Percentiles rank a stretch among this genome's conserved stretches.
Conservation (phyloP, 2,329 filamentous ascomycete species). For the Macrophomina pseudophaseolina region DNA sequence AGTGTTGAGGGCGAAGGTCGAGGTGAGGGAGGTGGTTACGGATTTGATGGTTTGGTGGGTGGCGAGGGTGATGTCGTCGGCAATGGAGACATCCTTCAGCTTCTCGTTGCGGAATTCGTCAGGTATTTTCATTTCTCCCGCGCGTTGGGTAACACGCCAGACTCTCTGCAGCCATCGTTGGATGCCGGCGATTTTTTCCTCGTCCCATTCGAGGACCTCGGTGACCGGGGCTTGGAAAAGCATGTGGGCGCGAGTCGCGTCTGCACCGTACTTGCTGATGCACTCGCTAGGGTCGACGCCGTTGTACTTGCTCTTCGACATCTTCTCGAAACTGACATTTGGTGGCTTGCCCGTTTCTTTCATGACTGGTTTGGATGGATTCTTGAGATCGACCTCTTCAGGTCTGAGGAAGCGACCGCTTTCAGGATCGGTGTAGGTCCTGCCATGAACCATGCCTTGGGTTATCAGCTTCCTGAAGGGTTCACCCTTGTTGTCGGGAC, state of each 20-base stretch:
- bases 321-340: conserved; percentile 79
- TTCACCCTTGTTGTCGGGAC: conserved; percentile 58
- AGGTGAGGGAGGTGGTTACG: conserved; percentile 71
- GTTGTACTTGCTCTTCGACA: conserved; percentile 95
- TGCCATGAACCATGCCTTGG: conserved; percentile 93
- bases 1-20: conserved; percentile 80
- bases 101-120: not conserved
- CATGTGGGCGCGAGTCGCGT: conserved; percentile 84
- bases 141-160: conserved; percentile 49
- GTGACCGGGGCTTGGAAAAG: conserved; percentile 85
- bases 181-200: conserved; percentile 78
- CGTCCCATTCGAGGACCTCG: conserved; percentile 88
- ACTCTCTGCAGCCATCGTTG: conserved; percentile 79
- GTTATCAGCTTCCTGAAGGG: conserved; percentile 84
- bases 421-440: conserved; percentile 75
- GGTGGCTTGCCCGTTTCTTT: conserved; percentile 63
- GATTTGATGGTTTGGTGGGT: conserved; percentile 71
- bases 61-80: conserved; percentile 63
- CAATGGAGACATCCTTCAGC: conserved; percentile 40
- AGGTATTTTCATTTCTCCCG: not conserved
- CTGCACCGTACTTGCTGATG: conserved; percentile 77
- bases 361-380: conserved; percentile 64
- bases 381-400: conserved; percentile 70
- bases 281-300: conserved; percentile 80
- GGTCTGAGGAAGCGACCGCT: conserved; percentile 79